A percentile compares a stretch with the other conserved stretches of the same genome.
Evolutionary conservation across 176 grass and related monocot genomes (phyloP).

Genomic region (Triticum monococcum): DNA sequence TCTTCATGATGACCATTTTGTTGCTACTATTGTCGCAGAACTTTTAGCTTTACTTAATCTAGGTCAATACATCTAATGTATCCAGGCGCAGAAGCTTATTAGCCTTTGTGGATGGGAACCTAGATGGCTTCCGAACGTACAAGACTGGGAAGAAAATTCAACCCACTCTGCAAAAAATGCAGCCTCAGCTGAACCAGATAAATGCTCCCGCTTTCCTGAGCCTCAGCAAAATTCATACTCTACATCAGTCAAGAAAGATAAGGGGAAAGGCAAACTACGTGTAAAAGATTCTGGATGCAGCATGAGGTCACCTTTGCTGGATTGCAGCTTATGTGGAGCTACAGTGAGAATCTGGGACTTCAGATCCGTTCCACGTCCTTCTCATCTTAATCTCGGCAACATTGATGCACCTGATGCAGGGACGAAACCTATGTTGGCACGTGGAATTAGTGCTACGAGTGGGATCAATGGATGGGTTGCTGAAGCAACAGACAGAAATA

Average conservation of each 20-base stretch:
- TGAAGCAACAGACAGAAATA: constrained; percentile 55
- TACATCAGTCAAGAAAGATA: constrained; percentile 73
- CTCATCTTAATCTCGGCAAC: constrained; percentile 62
- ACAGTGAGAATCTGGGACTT: constrained; percentile 94
- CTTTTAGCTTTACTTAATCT: constrained; percentile 46
- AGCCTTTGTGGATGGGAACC: constrained; percentile 99
- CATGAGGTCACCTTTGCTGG: constrained; percentile 89
- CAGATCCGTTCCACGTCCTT: constrained; percentile 56
- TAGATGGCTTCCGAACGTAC: constrained; percentile 97
- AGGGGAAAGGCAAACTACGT: constrained; percentile 67
- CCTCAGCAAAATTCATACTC: constrained; percentile 52
- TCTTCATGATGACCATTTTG: constrained; percentile 14
- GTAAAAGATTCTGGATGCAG: constrained; percentile 67
- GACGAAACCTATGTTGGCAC: constrained; percentile 57
- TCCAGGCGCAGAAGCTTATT: constrained; percentile 93
- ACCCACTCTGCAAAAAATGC: constrained; percentile 75
- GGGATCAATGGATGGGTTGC: constrained; percentile 75
- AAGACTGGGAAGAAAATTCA: constrained; percentile 99
- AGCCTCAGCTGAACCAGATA: constrained; percentile 48
- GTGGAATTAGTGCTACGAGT: constrained; percentile 92
- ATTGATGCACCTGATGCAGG: constrained; percentile 46
- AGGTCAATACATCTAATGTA: constrained; percentile 42
- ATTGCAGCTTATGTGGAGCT: constrained; percentile 96
- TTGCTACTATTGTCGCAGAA: constrained; percentile 27
- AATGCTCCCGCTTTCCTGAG: constrained; percentile 41